Evolutionary conservation across 768 basidiomycete genomes (phyloP), one percentile per base, ranked within the genome.

Genomic region (Candolleomyces efflorescens): DNA sequence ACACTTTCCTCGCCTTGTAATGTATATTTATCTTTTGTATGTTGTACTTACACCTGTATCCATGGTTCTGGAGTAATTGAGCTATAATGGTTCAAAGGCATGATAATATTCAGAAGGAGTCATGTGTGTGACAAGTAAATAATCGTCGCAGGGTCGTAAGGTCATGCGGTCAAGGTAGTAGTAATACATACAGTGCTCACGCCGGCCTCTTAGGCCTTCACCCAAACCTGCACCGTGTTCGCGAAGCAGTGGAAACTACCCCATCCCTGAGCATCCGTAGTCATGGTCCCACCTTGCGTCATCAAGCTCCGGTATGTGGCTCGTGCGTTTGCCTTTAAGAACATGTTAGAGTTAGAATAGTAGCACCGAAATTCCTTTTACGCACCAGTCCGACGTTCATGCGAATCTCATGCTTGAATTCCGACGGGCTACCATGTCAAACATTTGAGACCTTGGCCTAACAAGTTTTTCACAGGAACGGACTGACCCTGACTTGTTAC

Each of bases 371-470:
- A 23, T 56, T 26, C 45, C 60, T 3, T 56, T 26, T 41, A 76
- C 85, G 67, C 51, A 88, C 88, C 54, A 64, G 65, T 47, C 86
- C 85, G 62, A 89, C 82, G 61, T 83, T 80, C 87, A 90, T 90
- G 60, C 82, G 82, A 56, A 87, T 71, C 54, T 71, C 75, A 58
- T 81, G 78, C 45, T 73, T 59, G 48, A 69, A 70, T 58, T 64
- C 60, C 56, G 71, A 61, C 23, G 74, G 68, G 54, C 76, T 69
- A 46, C 12, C 26, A 26, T 53, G 60, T 59, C 36, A 36, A 27
- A 12, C 12, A 18, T 48, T 48, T 10, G 27, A 46, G 24, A 17
- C 32, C 13, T 38, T 32, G n/a, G 15, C 24, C 44, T 17, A 41
- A 61, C n/a, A 27, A 58, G 11, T 20, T 44, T 5, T 7, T 38